These are phyloP conservation scores for Rhodosporidiobolus sp. DNA, from an alignment of 768 basidiomycete species.

Conservation along the genomic window DNA sequence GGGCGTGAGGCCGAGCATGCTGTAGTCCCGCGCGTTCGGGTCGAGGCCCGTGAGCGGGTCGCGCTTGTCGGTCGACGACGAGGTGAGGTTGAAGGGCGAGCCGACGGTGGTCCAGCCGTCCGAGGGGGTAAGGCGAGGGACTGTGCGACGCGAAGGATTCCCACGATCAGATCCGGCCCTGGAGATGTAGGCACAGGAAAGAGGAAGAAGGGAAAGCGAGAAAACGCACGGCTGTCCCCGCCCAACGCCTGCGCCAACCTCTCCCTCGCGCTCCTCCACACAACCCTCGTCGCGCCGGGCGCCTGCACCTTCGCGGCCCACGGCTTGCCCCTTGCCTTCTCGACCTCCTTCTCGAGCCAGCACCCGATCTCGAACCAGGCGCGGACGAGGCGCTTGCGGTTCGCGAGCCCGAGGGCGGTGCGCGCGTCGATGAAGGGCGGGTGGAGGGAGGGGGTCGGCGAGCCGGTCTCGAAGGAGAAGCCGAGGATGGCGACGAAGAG, in stretches of 20 bases:
- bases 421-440: constrained; percentile 6
- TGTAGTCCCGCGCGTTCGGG: constrained; percentile 12
- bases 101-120: neutral
- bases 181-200: too few relatives aligned
- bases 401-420: neutral
- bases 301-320: neutral
- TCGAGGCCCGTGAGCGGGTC: constrained; percentile 5
- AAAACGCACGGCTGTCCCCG: constrained; percentile 19
- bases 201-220: too few relatives aligned
- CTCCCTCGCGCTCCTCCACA: neutral
- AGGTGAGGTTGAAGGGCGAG: neutral
- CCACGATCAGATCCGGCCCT: neutral
- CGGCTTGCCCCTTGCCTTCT: neutral
- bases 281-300: constrained; percentile 1
- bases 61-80: neutral
- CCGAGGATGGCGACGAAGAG: constrained; percentile 31
- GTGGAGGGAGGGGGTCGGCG: neutral
- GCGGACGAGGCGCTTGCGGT: constrained; percentile 10
- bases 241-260: neutral
- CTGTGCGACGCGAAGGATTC: neutral
- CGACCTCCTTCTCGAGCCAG: constrained; percentile 9
- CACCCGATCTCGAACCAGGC: constrained; percentile 30
- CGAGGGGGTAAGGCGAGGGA: neutral
- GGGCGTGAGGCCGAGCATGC: constrained; percentile 22
- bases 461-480: neutral